A percentile compares a stretch with the other conserved stretches of the same genome.
phyloP scores from a whole-genome alignment of 148 eudicot species.

The Chenopodium album region DNA sequence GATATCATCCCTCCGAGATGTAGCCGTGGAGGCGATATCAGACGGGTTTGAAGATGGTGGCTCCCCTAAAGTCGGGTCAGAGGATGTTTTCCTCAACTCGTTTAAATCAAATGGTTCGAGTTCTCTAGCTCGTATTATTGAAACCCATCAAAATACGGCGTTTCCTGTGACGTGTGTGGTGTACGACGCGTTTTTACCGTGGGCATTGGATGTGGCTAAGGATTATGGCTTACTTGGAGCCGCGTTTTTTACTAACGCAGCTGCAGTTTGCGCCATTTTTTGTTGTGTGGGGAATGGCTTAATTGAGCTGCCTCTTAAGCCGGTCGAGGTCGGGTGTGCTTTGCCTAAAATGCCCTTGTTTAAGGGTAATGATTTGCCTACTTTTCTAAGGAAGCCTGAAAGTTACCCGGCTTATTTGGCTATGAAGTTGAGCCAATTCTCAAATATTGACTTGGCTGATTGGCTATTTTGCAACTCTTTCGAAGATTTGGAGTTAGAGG shows the following conservation, averaged over 20 bases:
- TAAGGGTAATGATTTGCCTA: constrained; percentile 36
- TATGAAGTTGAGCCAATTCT: constrained; percentile 55
- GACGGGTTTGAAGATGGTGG: constrained; percentile 49
- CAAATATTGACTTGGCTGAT: constrained; percentile 49
- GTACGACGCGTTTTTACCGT: constrained; percentile 59
- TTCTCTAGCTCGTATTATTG: constrained; percentile 34
- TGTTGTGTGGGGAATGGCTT: constrained; percentile 38
- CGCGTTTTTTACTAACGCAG: constrained; percentile 61
- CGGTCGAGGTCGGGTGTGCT: constrained; percentile 29
- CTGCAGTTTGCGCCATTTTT: constrained; percentile 45
- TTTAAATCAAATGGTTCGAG: constrained; percentile 47
- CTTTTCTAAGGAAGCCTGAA: constrained; percentile 45
- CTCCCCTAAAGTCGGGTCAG: constrained; percentile 23
- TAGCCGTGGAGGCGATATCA: constrained; percentile 54
- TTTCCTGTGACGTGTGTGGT: constrained; percentile 48
- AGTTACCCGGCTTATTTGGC: constrained; percentile 64
- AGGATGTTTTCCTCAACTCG: constrained; percentile 35
- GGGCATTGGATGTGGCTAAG: constrained; percentile 75
- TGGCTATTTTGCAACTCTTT: constrained; percentile 56
- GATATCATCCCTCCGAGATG: constrained; percentile 13
- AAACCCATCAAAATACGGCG: constrained; percentile 19
- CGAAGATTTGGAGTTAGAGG: constrained; percentile 53
- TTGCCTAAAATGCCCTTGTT: constrained; percentile 46
- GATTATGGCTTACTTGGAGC: constrained; percentile 44
- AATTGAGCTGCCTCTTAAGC: constrained; percentile 35